These are phyloP conservation scores for Corylus americana DNA, from an alignment of 306 rosid genomes.

Conservation along the genomic window DNA sequence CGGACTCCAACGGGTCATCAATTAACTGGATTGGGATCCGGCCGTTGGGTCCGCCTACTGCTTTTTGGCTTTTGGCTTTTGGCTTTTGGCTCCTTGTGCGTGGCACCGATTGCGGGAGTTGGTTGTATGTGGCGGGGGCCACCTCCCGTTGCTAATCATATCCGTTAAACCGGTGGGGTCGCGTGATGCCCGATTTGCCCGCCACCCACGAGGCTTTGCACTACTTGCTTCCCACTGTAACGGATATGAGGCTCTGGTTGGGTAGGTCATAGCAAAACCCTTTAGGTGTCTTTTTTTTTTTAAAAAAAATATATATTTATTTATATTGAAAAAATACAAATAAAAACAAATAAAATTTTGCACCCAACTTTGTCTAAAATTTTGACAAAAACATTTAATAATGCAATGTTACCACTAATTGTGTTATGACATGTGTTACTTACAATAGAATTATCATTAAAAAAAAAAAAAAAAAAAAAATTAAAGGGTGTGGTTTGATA, in stretches of 20 bases:
- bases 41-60: constrained; percentile 2
- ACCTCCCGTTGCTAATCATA: constrained; percentile 10
- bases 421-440: too few relatives aligned
- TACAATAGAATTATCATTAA: too few relatives aligned
- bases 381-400: too few relatives aligned
- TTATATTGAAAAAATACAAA: too few relatives aligned
- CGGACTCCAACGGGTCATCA: constrained; percentile 27
- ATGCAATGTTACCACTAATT: too few relatives aligned
- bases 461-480: too few relatives aligned
- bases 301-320: too few relatives aligned
- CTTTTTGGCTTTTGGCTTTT: neutral
- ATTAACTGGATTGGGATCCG: constrained; percentile 25
- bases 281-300: too few relatives aligned
- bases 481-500: too few relatives aligned
- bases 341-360: too few relatives aligned
- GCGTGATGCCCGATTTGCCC: constrained; percentile 35
- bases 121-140: constrained; percentile 19
- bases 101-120: constrained; percentile 36
- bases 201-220: constrained; percentile 39
- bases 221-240: neutral
- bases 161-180: constrained; percentile 33
- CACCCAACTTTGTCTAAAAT: too few relatives aligned
- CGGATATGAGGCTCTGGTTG: neutral
- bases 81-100: constrained; percentile 19
- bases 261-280: neutral